phyloP scores from a whole-genome alignment of 2,329 filamentous ascomycete species.

The Monosporascus sp. region DNA sequence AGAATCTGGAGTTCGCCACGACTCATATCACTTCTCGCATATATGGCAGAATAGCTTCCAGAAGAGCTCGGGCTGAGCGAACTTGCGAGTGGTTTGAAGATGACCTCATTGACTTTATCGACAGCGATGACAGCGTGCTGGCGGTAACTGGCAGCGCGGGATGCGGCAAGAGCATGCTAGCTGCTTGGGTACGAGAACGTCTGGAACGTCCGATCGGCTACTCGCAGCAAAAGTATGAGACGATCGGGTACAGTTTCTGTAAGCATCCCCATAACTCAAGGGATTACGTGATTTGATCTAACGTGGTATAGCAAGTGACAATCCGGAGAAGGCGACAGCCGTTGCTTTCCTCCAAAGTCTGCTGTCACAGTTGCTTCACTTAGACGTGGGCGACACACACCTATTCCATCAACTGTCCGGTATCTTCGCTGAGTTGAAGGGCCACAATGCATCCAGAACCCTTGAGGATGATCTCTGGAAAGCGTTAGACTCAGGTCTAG shows the following conservation, averaged over 20 bases:
- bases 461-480: slow-evolving; percentile 29
- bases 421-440: slow-evolving; percentile 20
- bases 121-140: slow-evolving; percentile 28
- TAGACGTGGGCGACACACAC: slow-evolving; percentile 31
- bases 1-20: slow-evolving; percentile 24
- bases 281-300: background rate
- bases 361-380: slow-evolving; percentile 33
- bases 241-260: slow-evolving; percentile 34
- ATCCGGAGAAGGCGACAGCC: slow-evolving; percentile 23
- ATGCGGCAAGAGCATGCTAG: slow-evolving; percentile 33
- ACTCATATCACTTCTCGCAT: slow-evolving; percentile 21
- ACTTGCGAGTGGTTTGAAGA: slow-evolving; percentile 35
- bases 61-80: slow-evolving; percentile 32
- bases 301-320: slow-evolving; percentile 22
- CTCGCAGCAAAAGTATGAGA: slow-evolving; percentile 24
- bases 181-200: slow-evolving; percentile 34
- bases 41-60: slow-evolving; percentile 32
- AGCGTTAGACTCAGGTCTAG: slow-evolving; percentile 27
- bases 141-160: slow-evolving; percentile 30
- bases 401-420: slow-evolving; percentile 28
- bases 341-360: slow-evolving; percentile 31
- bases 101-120: slow-evolving; percentile 29
- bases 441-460: slow-evolving; percentile 16
- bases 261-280: slow-evolving; percentile 8
- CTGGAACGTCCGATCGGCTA: slow-evolving; percentile 32